phyloP scores from a whole-genome alignment of 495 filamentous ascomycete genomes.

The Annulohypoxylon stygium region DNA sequence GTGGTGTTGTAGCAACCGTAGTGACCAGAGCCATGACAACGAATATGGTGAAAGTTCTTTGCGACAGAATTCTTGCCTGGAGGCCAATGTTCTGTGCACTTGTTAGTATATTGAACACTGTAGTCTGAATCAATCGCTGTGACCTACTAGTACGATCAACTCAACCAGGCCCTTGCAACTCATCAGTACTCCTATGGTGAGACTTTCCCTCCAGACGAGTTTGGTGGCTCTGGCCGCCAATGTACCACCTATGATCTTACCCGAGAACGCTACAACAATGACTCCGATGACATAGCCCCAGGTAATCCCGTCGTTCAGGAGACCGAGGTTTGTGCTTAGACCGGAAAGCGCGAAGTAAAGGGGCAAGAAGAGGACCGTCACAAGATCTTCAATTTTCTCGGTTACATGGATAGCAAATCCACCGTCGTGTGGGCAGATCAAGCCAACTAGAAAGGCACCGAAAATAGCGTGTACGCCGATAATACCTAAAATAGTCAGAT shows the following conservation, averaged over 20 bases:
- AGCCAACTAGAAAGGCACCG: constrained; percentile 85
- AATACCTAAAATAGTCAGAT: constrained; percentile 63
- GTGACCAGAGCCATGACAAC: constrained; percentile 98
- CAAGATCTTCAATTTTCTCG: constrained; percentile 95
- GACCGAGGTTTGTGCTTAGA: constrained; percentile 86
- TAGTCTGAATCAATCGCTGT: neutral
- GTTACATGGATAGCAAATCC: constrained; percentile 95
- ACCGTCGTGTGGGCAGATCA: constrained; percentile 94
- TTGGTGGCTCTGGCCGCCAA: constrained; percentile 82
- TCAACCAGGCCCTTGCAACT: constrained; percentile 98
- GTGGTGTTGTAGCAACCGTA: constrained; percentile 89
- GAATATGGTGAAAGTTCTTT: constrained; percentile 94
- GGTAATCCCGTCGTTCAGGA: constrained; percentile 83
- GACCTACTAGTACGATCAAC: constrained; percentile 88
- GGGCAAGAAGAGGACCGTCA: constrained; percentile 88
- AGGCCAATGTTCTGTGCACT: constrained; percentile 85
- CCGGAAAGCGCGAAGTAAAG: constrained; percentile 97
- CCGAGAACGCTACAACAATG: constrained; percentile 83
- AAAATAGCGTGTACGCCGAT: constrained; percentile 76
- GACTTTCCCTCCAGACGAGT: constrained; percentile 91
- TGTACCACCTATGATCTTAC: constrained; percentile 88
- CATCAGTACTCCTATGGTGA: constrained; percentile 94
- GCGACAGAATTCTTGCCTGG: constrained; percentile 89
- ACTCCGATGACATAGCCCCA: constrained; percentile 95
- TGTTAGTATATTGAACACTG: constrained; percentile 43